These are phyloP conservation scores for Mrakia frigida DNA, from an alignment of 768 basidiomycete species.

Conservation along the genomic window DNA sequence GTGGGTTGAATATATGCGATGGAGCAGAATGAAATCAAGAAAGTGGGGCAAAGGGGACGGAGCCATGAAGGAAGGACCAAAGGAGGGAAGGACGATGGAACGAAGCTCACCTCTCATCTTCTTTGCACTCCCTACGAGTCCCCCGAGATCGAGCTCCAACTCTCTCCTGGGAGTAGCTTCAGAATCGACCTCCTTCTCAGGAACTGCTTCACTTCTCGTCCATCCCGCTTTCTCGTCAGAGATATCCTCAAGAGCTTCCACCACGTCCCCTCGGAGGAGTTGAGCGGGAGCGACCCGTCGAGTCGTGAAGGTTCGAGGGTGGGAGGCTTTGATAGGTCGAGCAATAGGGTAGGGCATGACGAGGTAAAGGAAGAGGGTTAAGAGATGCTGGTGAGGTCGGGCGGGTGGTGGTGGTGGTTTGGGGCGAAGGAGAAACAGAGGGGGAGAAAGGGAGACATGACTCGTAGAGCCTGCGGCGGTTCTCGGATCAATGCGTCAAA, in stretches of 20 bases:
- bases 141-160: background rate
- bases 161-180: background rate
- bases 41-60: background rate
- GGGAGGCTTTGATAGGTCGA: background rate
- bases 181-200: background rate
- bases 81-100: background rate
- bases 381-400: background rate
- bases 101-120: constrained; percentile 2
- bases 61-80: background rate
- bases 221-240: background rate
- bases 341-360: background rate
- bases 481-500: too few species aligned
- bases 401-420: background rate
- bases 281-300: background rate
- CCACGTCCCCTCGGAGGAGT: background rate
- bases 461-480: too few species aligned
- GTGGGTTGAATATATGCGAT: too few species aligned
- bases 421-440: background rate
- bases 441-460: background rate
- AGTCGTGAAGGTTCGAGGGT: background rate
- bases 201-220: background rate
- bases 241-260: background rate
- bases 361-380: background rate
- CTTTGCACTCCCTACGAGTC: background rate
- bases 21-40: too few species aligned